Base-by-base conservation (phyloP, 495 filamentous ascomycete species). In the Daldinia childiae region DNA sequence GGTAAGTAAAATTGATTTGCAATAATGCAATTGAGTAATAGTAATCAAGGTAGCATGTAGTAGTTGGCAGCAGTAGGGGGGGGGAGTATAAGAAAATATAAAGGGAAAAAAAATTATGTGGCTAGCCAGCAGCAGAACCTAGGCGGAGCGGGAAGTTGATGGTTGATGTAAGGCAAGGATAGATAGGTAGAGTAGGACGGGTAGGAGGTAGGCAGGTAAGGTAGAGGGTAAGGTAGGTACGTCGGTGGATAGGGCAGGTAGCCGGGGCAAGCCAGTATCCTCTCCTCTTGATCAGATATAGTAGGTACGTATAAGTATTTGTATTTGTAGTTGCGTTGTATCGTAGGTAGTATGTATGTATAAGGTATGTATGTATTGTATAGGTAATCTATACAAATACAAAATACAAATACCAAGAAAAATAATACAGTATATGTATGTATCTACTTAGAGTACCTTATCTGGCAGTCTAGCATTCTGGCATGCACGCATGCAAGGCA, bases 141-240 rank as follows among this genome's bases (percentile, higher is more conserved):
- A 68, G 62, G 64, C 71, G 61, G 62, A 68, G 74, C 74, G 74
- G 72, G 74, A 74, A 69, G 68, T 69, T 24, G 66, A 74, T 74
- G 68, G 68, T 69, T 24, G 66, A 74, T 74, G 68, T 64, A 72
- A 74, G 69, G 69, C 61, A 72, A 68, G 69, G 64, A 55, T 64
- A 65, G 59, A 58, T 72, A 68, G 27, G 3, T 30, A 32, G 68
- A 68, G 69, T 68, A 73, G 56, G 65, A 68, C 60, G 61, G 70
- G 70, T 69, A 69, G 30, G 57, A 34, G 52, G 54, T 66, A 68
- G 39, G 59, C 15, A 63, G 27, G 29, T 50, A 69, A 32, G 19
- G 43, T 48, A 48, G 43, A 48, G 19, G 57, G 36, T 48, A 64
- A 58, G 62, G 43, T 59, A 64, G 54, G 59, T 69, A 63, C 51